Base-by-base conservation (phyloP, 2,329 filamentous ascomycete species). In the Hypoxylon rubiginosum region DNA sequence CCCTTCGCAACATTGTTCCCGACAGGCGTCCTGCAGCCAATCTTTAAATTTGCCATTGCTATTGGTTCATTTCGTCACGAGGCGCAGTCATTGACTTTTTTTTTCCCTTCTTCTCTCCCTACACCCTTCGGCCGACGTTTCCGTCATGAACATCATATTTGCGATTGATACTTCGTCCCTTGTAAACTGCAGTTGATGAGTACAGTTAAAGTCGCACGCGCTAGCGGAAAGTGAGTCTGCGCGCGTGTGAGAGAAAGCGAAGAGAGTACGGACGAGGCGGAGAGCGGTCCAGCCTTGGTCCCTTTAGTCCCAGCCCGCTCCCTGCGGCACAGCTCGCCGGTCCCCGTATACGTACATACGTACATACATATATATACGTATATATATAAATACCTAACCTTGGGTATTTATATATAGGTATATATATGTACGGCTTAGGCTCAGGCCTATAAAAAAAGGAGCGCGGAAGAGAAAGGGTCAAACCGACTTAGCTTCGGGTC, bases 141-240 rank as follows among this genome's bases (percentile, higher is more conserved):
- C 66, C 64, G 68, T 60, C 64, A 67, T 72, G 66, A 71, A 62
- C 67, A 63, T 69, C 64, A 60, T 54, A 64, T 71, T 66, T 65
- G 60, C 65, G 55, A 61, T 68, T 60, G 62, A 58, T n/a, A 58
- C 59, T 53, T 66, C 60, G 53, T 70, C 58, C 58, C 43, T 64
- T 67, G 65, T 69, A 71, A 73, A 66, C 66, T 66, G 72, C 71
- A 73, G 73, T 76, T 77, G 73, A 77, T 77, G 74, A 72, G 67
- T 73, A 68, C 71, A 71, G 62, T 60, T 58, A 69, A 57, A 43
- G 61, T 58, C 50, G 57, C 57, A 57, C 62, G 62, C 65, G 64
- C 64, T 63, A 65, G 64, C 67, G 58, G 62, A 59, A 67, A 69
- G 67, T 60, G 58, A 69, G 64, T 60, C 58, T 67, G 67, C 64